Base-by-base conservation (phyloP, 2,329 filamentous ascomycete species). In the Rhynchosporium graminicola region DNA sequence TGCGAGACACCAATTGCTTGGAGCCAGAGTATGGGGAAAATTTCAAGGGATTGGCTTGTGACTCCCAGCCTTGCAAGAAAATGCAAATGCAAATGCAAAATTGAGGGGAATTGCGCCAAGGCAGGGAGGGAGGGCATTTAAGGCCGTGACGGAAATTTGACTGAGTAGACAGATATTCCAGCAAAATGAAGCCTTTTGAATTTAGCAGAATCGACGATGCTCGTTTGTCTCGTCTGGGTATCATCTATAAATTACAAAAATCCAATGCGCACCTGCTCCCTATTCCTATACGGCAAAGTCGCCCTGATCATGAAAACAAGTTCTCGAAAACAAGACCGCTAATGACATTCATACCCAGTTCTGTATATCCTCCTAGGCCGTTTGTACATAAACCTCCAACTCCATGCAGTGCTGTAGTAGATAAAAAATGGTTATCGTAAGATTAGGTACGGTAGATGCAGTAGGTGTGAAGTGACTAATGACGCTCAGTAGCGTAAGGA, bases 321-420 rank as follows among this genome's bases (percentile, higher is more conserved):
- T n/a, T 26, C 36, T n/a, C 26, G 40, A 3, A 12, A 9, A 13
- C 26, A 42, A 54, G 9, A 54, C 4, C 9, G 38, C 36, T 13
- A 40, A 28, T 26, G 9, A 4, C 40, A 40, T 36, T 40, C 50
- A n/a, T 8, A 40, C 40, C 51, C 20, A 54, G 51, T 54, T 54
- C 51, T 42, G 9, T 40, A 28, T 28, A 26, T 54, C 51, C 51
- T 40, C 40, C 40, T 29, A 2, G 15, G 36, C 20, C 28, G 36
- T 42, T 20, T 40, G 33, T 40, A 54, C 29, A 33, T 54, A 40
- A 28, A 10, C 33, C 20, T 33, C 36, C 9, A 54, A 54, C 51
- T 42, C 51, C 51, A 42, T 54, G 51, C 51, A 54, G 42, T 40
- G 20, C 51, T 20, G 51, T 33, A 9, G 26, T 26, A 38, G 40